Conservation (phyloP, 306 rosid genomes). For the Sechiopsis laciniata region DNA sequence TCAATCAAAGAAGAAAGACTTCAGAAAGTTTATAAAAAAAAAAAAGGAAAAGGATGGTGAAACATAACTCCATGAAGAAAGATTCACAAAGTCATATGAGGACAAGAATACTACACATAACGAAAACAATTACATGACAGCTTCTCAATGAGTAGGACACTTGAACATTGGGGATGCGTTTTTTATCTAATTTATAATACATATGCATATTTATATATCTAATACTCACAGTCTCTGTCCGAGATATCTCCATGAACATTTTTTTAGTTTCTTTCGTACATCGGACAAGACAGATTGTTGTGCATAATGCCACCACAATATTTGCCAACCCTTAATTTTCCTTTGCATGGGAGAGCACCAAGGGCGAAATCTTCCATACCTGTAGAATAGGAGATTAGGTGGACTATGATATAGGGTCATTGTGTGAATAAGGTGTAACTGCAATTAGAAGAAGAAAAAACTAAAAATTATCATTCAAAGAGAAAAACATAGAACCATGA, state of each 20-base stretch:
- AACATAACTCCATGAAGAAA: neutral
- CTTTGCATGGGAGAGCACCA: constrained; percentile 58
- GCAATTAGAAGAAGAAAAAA: neutral
- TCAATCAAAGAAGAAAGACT: constrained; percentile 17
- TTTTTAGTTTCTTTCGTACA: constrained; percentile 69
- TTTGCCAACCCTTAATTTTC: constrained; percentile 64
- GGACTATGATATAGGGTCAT: neutral
- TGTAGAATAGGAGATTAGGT: constrained; percentile 23
- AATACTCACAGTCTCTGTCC: constrained; percentile 64
- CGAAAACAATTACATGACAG: neutral
- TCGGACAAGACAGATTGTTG: constrained; percentile 79
- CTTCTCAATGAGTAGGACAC: neutral
- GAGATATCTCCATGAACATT: constrained; percentile 83
- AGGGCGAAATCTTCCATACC: constrained; percentile 93
- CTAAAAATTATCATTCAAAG: neutral
- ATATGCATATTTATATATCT: neutral
- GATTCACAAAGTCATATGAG: neutral
- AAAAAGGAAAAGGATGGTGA: neutral
- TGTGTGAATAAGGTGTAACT: neutral
- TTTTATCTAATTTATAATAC: neutral
- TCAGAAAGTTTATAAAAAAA: constrained; percentile 2
- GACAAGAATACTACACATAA: neutral
- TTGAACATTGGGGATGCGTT: neutral
- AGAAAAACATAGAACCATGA: neutral
- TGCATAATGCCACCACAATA: constrained; percentile 90